phyloP scores from a whole-genome alignment of 139 green algal genomes.

The Chlamydomonas schloesseri region DNA sequence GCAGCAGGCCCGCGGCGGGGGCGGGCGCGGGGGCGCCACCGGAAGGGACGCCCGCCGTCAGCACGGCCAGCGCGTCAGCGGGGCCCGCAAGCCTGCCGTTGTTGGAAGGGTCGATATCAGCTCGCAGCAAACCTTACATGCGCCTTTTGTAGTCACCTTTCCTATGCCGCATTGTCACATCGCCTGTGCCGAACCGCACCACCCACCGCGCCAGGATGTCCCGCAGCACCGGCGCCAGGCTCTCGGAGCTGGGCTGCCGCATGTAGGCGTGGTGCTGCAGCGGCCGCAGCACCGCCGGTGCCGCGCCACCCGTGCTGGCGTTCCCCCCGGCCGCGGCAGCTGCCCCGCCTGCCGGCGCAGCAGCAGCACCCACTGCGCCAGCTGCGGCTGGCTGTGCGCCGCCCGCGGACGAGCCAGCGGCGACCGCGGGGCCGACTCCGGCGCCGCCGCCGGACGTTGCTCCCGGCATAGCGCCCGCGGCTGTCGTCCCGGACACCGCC shows the following conservation, averaged over 20 bases:
- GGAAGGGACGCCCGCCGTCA: background rate
- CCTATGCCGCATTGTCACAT: too few species aligned
- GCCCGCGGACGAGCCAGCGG: too few species aligned
- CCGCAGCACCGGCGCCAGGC: background rate
- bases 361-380: background rate
- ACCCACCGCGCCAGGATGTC: conserved; percentile 9
- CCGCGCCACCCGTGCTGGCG: background rate
- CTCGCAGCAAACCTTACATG: too few species aligned
- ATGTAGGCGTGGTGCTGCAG: background rate
- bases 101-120: too few species aligned
- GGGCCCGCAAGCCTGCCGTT: background rate
- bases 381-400: too few species aligned
- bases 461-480: background rate
- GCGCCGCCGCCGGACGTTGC: background rate
- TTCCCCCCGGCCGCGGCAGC: background rate
- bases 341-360: background rate
- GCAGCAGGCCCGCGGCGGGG: conserved; percentile 2
- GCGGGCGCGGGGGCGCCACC: background rate
- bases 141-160: too few species aligned
- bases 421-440: background rate
- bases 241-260: background rate
- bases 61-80: background rate
- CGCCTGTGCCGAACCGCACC: too few species aligned
- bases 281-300: background rate
- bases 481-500: background rate